A percentile compares a stretch with the other conserved stretches of the same genome.
Conservation (phyloP, 257 asterid genomes). For the Nicotiana tabacum region DNA sequence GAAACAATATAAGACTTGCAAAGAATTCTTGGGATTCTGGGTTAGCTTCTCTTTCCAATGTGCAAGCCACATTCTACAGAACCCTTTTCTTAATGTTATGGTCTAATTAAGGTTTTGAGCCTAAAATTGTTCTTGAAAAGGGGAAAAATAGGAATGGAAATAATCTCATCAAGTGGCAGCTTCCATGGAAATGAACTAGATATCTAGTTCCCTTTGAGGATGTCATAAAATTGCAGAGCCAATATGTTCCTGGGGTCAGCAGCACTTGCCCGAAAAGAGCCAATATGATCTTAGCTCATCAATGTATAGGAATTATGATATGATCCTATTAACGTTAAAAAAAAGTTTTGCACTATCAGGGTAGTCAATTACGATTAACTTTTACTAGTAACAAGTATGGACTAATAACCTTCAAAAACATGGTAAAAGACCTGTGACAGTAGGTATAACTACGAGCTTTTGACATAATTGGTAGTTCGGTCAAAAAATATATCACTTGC, state of each 20-base stretch:
- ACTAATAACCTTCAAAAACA: too few species aligned
- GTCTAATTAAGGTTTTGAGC: background rate
- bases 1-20: background rate
- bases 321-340: too few species aligned
- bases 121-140: background rate
- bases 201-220: slow-evolving; percentile 52
- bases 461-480: too few species aligned
- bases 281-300: background rate
- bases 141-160: background rate
- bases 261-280: slow-evolving; percentile 50
- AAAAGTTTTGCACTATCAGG: too few species aligned
- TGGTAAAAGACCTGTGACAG: too few species aligned
- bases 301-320: too few species aligned
- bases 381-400: too few species aligned
- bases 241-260: slow-evolving; percentile 46
- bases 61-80: background rate
- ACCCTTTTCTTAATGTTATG: background rate
- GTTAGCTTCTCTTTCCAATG: background rate
- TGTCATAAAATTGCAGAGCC: slow-evolving; percentile 63
- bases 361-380: too few species aligned
- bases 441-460: too few species aligned
- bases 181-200: background rate
- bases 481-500: too few species aligned
- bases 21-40: background rate
- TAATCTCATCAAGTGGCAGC: background rate